Conservation (phyloP, 352 stramenopile genomes). For the Nothophytophthora sp. region DNA sequence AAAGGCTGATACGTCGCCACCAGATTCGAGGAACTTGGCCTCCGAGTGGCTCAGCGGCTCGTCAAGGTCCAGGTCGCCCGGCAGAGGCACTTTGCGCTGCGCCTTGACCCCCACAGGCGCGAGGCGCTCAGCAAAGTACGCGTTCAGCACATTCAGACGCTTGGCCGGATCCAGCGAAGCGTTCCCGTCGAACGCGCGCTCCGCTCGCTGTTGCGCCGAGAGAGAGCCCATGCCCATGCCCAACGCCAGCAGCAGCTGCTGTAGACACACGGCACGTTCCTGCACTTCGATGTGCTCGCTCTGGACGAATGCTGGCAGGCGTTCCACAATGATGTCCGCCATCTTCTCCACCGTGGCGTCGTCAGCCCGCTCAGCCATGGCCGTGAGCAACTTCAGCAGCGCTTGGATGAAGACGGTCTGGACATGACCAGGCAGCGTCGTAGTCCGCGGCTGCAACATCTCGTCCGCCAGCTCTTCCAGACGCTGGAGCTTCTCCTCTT, state of each 20-base stretch:
- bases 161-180: constrained; percentile 43
- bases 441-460: constrained; percentile 80
- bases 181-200: constrained; percentile 65
- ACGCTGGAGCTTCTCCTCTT: constrained; percentile 87
- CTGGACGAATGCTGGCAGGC: constrained; percentile 88
- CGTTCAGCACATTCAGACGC: constrained; percentile 60
- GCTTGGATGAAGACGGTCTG: constrained; percentile 96
- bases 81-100: constrained; percentile 91
- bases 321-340: constrained; percentile 80
- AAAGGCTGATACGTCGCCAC: constrained; percentile 64
- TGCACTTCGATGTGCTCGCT: constrained; percentile 95
- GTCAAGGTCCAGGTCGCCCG: constrained; percentile 79
- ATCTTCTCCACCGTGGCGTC: constrained; percentile 85
- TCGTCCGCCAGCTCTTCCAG: constrained; percentile 80
- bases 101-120: constrained; percentile 90
- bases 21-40: constrained; percentile 74
- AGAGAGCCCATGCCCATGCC: constrained; percentile 61
- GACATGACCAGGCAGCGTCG: constrained; percentile 84
- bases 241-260: constrained; percentile 68
- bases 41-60: constrained; percentile 53
- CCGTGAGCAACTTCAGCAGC: constrained; percentile 88
- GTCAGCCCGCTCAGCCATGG: constrained; percentile 72
- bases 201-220: constrained; percentile 58
- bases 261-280: constrained; percentile 91
- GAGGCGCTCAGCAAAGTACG: constrained; percentile 84